These are phyloP conservation scores for Heterobasidion parviporum DNA, from an alignment of 1,284 basidiomycete species.

Conservation along the genomic window DNA sequence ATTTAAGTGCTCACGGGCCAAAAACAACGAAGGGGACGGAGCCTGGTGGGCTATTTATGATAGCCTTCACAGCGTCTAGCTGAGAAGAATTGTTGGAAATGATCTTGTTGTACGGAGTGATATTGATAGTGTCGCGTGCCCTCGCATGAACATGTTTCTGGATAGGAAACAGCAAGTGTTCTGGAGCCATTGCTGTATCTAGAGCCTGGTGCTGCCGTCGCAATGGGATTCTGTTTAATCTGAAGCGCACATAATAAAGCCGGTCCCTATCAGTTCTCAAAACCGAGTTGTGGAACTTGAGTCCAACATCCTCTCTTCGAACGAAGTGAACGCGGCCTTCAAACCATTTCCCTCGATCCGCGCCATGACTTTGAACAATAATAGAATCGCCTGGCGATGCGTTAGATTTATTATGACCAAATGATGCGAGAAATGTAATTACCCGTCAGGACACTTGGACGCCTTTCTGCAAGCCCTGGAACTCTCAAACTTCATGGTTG, in stretches of 20 bases:
- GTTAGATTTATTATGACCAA: neutral
- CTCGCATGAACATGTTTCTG: conserved; percentile 18
- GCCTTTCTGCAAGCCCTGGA: conserved; percentile 57
- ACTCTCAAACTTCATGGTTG: conserved; percentile 21
- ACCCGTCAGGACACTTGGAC: conserved; percentile 55
- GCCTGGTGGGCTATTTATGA: conserved; percentile 33
- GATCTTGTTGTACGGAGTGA: conserved; percentile 30
- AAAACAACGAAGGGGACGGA: conserved; percentile 53
- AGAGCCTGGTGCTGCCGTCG: conserved; percentile 53
- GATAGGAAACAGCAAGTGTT: conserved; percentile 33
- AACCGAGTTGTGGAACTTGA: conserved; percentile 46
- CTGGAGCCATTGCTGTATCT: conserved; percentile 29
- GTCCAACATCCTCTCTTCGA: conserved; percentile 38
- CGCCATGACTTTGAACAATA: conserved; percentile 34
- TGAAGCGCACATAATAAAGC: conserved; percentile 43
- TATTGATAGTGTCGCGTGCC: conserved; percentile 6
- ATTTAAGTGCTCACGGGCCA: conserved; percentile 45
- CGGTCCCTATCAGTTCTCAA: conserved; percentile 14
- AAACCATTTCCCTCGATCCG: conserved; percentile 36
- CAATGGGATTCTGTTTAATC: conserved; percentile 42
- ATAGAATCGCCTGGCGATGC: conserved; percentile 40
- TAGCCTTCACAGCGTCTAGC: conserved; percentile 43
- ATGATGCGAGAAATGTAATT: neutral
- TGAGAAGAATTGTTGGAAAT: conserved; percentile 45
- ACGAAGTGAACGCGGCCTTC: conserved; percentile 52